Evolutionary conservation across 441 rosid genomes (phyloP).

Genomic region (Erysimum cheiri): DNA sequence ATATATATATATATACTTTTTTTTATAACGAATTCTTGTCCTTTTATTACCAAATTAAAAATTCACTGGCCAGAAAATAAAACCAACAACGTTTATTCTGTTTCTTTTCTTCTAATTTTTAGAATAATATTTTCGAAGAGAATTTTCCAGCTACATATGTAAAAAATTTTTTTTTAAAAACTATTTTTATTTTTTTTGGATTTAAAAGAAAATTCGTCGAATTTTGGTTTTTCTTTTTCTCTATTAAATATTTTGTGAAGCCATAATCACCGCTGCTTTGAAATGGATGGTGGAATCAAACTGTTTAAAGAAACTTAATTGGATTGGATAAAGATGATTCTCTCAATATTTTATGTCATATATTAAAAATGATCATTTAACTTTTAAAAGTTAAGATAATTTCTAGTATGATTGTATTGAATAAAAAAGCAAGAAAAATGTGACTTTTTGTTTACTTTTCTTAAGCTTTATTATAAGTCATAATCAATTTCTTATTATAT

Average conservation of each 20-base stretch:
- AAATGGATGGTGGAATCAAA: constrained; percentile 5
- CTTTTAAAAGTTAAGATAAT: background rate
- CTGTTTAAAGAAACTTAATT: background rate
- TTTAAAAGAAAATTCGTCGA: constrained; percentile 19
- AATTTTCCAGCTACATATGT: constrained; percentile 12
- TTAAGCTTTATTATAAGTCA: background rate
- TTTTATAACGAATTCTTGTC: background rate
- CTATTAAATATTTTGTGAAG: background rate
- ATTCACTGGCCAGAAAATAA: background rate
- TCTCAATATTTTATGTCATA: background rate
- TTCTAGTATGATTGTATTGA: background rate
- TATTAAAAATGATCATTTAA: background rate
- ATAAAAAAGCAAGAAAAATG: background rate
- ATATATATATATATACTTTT: too few species aligned
- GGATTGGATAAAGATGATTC: constrained; percentile 7
- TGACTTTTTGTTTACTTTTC: constrained; percentile 8
- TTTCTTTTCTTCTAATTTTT: background rate
- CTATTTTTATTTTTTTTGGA: background rate
- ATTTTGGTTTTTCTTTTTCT: too few species aligned
- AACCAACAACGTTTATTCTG: background rate
- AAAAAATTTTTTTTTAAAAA: too few species aligned
- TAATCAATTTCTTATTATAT: background rate
- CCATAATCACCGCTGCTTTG: constrained; percentile 17
- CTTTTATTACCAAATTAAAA: background rate
- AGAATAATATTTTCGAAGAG: constrained; percentile 1